Conservation (phyloP, 768 basidiomycete species). For the Suillus brevipes region DNA sequence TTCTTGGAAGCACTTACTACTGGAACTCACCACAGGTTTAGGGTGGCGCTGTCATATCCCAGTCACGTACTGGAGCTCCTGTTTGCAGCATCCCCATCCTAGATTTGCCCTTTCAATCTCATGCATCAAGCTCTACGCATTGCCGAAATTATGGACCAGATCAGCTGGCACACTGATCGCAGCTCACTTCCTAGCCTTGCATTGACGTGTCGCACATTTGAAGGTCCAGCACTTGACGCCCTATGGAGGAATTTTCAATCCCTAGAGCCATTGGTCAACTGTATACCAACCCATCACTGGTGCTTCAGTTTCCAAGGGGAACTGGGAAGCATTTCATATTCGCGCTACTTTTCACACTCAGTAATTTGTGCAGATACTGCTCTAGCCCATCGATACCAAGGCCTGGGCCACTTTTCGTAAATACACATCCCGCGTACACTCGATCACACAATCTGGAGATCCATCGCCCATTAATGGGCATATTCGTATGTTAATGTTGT, state of each 20-base stretch:
- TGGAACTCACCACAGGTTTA: not conserved
- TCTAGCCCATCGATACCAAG: not conserved
- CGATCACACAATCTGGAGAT: slow-evolving; percentile 18
- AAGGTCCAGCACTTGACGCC: slow-evolving; percentile 26
- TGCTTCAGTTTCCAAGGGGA: not conserved
- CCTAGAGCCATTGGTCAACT: slow-evolving; percentile 19
- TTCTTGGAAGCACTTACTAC: not conserved
- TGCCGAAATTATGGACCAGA: not conserved
- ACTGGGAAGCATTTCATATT: not conserved
- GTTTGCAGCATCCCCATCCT: not conserved
- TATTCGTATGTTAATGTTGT: slow-evolving; percentile 15
- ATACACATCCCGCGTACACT: slow-evolving; percentile 26
- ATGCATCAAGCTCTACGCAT: slow-evolving; percentile 1
- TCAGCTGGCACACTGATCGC: not conserved
- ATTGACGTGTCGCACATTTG: slow-evolving; percentile 23
- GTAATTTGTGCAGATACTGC: not conserved
- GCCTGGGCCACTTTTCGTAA: slow-evolving; percentile 26
- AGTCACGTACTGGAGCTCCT: not conserved
- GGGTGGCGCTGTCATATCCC: not conserved
- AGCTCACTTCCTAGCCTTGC: slow-evolving; percentile 23
- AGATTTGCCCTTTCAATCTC: not conserved
- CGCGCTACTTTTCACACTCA: not conserved
- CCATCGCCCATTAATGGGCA: slow-evolving; percentile 16
- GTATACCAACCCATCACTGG: not conserved
- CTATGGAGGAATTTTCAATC: slow-evolving; percentile 25